Conservation (phyloP, 768 basidiomycete species). For the Mycena galericulata region DNA sequence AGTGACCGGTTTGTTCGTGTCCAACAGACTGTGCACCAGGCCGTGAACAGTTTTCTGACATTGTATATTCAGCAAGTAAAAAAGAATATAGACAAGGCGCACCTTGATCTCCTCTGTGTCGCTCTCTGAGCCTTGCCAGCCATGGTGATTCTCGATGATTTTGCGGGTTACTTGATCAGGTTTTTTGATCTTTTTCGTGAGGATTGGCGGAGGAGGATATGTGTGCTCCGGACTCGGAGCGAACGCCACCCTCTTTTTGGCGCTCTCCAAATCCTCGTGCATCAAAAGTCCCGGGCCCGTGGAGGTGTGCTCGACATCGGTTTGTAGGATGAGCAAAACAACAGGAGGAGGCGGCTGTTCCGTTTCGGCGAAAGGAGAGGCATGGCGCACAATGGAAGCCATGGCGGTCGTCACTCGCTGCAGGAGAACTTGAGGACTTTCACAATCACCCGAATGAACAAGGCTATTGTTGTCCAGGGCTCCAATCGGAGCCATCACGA, state of each 20-base stretch:
- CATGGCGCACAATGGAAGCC: conserved; percentile 2
- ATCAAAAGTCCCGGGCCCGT: conserved; percentile 14
- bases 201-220: conserved; percentile 20
- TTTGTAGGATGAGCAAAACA: conserved; percentile 14
- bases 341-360: conserved; percentile 18
- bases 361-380: conserved; percentile 20
- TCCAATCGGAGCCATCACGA: conserved; percentile 9
- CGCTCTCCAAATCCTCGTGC: conserved; percentile 18
- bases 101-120: conserved; percentile 14
- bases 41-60: background rate
- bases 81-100: background rate
- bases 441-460: background rate
- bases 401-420: conserved; percentile 11
- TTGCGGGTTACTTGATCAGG: background rate
- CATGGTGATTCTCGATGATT: background rate
- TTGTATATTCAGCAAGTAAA: conserved; percentile 14
- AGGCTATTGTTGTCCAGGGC: background rate
- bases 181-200: background rate
- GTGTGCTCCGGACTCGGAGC: background rate
- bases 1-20: conserved; percentile 16
- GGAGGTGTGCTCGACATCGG: conserved; percentile 15
- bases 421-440: conserved; percentile 8
- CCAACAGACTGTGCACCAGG: conserved; percentile 11
- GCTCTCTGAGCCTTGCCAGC: background rate
- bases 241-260: conserved; percentile 13